Percentiles rank a stretch among this genome's conserved stretches.
Evolutionary conservation across 306 rosid species (phyloP).

Genomic region (Begonia masoniana): DNA sequence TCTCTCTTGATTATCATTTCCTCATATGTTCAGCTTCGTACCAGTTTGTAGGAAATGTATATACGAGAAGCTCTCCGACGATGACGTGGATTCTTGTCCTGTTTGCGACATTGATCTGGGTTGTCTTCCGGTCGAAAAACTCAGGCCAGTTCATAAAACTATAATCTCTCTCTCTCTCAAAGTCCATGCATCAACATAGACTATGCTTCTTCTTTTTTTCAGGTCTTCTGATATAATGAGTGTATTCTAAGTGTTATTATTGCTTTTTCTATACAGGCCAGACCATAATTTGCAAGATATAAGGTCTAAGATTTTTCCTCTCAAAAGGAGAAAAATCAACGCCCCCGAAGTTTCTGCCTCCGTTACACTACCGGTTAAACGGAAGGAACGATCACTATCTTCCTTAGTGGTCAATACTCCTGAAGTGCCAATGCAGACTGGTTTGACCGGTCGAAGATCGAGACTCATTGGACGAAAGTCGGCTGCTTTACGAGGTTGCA

Average conservation of each 20-base stretch:
- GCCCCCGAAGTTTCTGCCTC: slow-evolving; percentile 57
- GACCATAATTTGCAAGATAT: slow-evolving; percentile 97
- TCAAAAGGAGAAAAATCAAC: slow-evolving; percentile 35
- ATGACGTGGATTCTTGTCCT: slow-evolving; percentile 75
- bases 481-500: slow-evolving; percentile 59
- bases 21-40: slow-evolving; percentile 16
- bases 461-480: slow-evolving; percentile 61
- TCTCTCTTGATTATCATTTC: slow-evolving; percentile 9
- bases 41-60: slow-evolving; percentile 97
- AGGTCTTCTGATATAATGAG: no score
- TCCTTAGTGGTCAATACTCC: slow-evolving; percentile 85
- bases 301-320: slow-evolving; percentile 78
- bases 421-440: slow-evolving; percentile 57
- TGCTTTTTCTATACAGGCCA: slow-evolving; percentile 53
- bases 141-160: slow-evolving; percentile 38
- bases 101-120: slow-evolving; percentile 88
- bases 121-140: slow-evolving; percentile 73
- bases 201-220: no score
- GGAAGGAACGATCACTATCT: slow-evolving; percentile 98
- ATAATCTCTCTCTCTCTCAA: no score
- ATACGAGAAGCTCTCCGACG: slow-evolving; percentile 68
- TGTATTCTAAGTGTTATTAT: neutral
- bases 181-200: no score
- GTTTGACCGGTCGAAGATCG: slow-evolving; percentile 84
- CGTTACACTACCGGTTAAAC: slow-evolving; percentile 49